A percentile compares a stretch with the other conserved stretches of the same genome.
Evolutionary conservation across 2,329 filamentous ascomycete genomes (phyloP).

Genomic region (Penicillium sp.): DNA sequence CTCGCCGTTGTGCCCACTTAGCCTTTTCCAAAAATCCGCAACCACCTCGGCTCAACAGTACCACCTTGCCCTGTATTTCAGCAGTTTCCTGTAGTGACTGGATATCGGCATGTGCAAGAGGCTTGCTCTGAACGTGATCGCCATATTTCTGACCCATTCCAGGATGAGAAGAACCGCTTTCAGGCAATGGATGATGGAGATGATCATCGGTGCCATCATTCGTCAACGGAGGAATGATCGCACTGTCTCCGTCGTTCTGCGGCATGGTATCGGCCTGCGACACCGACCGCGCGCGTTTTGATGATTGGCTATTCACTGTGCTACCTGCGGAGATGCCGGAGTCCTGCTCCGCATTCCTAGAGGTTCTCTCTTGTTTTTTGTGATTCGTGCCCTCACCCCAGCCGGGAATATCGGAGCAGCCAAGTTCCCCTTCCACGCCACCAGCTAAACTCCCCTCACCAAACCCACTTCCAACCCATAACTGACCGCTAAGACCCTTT

Average conservation of each 20-base stretch:
- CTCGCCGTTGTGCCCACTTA: conserved; percentile 91
- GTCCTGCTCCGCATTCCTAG: conserved; percentile 22
- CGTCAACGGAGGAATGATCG: conserved; percentile 29
- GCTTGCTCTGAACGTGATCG: conserved; percentile 34
- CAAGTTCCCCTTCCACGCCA: conserved; percentile 75
- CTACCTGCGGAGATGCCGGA: conserved; percentile 25
- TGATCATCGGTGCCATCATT: conserved; percentile 85
- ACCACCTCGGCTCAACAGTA: conserved; percentile 84
- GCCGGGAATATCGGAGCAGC: conserved; percentile 90
- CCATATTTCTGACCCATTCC: conserved; percentile 36
- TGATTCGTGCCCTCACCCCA: conserved; percentile 67
- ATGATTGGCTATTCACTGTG: conserved; percentile 23
- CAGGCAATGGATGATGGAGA: conserved; percentile 61
- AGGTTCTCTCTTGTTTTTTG: conserved; percentile 26
- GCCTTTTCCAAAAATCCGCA: conserved; percentile 97
- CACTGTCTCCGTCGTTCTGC: conserved; percentile 20
- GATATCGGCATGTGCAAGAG: conserved; percentile 74
- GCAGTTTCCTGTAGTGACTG: conserved; percentile 87
- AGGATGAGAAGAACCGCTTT: conserved; percentile 41
- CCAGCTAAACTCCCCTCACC: conserved; percentile 62
- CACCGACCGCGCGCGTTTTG: conserved; percentile 25
- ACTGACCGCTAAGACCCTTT: conserved; percentile 77
- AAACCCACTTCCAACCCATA: conserved; percentile 94
- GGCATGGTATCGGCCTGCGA: conserved; percentile 22
- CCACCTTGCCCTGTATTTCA: conserved; percentile 90